A percentile compares a stretch with the other conserved stretches of the same genome.
These are phyloP conservation scores for Apiotrichum laibachii DNA, from an alignment of 1,284 basidiomycete species.

Conservation along the genomic window DNA sequence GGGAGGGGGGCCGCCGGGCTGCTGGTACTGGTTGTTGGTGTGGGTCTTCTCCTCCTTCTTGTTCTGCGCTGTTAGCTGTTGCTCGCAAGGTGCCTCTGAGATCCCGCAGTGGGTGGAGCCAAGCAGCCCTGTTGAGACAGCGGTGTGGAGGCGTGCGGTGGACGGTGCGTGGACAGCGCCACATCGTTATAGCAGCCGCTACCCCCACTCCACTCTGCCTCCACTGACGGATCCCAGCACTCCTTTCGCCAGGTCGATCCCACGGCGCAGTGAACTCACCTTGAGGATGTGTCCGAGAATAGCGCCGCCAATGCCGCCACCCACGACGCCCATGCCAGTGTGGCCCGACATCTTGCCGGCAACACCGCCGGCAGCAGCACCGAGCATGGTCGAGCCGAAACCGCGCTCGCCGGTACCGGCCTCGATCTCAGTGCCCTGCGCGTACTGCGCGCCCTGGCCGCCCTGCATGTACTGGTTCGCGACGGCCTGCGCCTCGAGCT, in stretches of 20 bases:
- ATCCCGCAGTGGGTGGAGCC: too few species aligned
- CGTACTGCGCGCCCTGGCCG: neutral
- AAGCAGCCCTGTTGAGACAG: neutral
- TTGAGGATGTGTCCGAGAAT: conserved; percentile 8
- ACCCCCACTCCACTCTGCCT: too few species aligned
- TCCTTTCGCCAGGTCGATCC: too few species aligned
- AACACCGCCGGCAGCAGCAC: neutral
- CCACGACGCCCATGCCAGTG: neutral
- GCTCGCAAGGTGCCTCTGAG: too few species aligned
- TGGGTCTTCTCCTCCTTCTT: neutral
- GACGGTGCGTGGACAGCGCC: too few species aligned
- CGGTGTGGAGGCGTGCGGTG: neutral
- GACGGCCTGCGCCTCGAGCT: conserved; percentile 18
- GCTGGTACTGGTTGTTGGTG: neutral
- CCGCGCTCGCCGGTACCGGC: conserved; percentile 15
- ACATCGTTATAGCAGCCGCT: too few species aligned
- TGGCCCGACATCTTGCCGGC: conserved; percentile 1
- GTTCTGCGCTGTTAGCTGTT: neutral
- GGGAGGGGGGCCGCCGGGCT: neutral
- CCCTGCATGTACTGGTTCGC: neutral
- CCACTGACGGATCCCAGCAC: too few species aligned
- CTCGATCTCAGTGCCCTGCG: conserved; percentile 8
- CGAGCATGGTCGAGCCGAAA: conserved; percentile 9
- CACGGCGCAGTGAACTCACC: too few species aligned
- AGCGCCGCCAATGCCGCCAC: conserved; percentile 11